These are phyloP conservation scores for Mycena indigotica DNA, from an alignment of 768 basidiomycete species.

Conservation along the genomic window DNA sequence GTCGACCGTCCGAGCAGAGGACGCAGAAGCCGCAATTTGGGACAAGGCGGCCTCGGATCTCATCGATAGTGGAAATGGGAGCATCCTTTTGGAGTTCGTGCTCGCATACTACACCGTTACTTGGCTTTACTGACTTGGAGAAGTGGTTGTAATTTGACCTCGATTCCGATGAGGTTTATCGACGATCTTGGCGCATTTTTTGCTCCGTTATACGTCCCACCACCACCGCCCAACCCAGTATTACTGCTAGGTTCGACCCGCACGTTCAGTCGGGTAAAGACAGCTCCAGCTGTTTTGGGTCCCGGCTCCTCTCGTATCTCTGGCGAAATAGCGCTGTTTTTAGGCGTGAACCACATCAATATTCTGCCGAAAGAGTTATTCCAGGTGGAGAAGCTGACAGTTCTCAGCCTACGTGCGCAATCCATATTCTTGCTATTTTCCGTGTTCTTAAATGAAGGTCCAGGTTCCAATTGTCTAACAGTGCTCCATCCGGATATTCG, in stretches of 20 bases:
- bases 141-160: conserved; percentile 44
- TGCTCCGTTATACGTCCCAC: conserved; percentile 27
- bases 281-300: conserved; percentile 33
- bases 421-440: conserved; percentile 23
- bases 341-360: conserved; percentile 56
- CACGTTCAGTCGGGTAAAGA: conserved; percentile 35
- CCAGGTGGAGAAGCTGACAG: conserved; percentile 54
- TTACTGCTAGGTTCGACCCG: conserved; percentile 23
- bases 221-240: conserved; percentile 7
- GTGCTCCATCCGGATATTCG: not conserved
- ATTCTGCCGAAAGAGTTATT: conserved; percentile 62
- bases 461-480: not conserved
- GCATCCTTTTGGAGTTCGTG: conserved; percentile 56
- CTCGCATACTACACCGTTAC: conserved; percentile 1
- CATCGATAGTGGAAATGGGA: conserved; percentile 50
- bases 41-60: conserved; percentile 46
- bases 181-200: conserved; percentile 49
- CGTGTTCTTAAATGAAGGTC: not conserved
- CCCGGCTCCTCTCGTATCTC: conserved; percentile 38
- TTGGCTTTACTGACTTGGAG: conserved; percentile 1
- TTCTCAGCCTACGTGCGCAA: conserved; percentile 68
- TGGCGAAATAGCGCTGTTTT: conserved; percentile 56
- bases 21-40: conserved; percentile 46
- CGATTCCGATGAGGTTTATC: conserved; percentile 54
- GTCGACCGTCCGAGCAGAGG: conserved; percentile 24